Base-by-base conservation (phyloP, 345 rosid genomes). In the Anastatica hierochuntica region DNA sequence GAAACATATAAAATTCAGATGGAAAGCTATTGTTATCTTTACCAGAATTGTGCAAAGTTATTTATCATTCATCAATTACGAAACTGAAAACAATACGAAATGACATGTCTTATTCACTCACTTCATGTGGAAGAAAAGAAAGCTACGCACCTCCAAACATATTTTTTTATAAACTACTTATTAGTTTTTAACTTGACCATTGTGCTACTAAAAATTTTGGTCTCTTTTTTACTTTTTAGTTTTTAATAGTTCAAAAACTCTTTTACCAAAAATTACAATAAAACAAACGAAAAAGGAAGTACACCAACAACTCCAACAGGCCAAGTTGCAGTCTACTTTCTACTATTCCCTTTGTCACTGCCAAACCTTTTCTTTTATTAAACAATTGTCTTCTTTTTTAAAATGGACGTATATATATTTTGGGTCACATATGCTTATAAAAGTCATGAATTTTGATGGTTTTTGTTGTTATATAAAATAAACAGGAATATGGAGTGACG, bases 401-500 rank as follows among this genome's bases (percentile, higher is more conserved):
- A n/a, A n/a, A n/a, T n/a, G n/a, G n/a, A n/a, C n/a, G n/a, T n/a
- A n/a, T 41, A 24, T 24, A 12, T n/a, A 11, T 38, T 20, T 37
- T 15, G 35, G 3, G 6, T 24, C 6, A 57, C 14, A 53, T 21
- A 38, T 24, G 30, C 15, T 49, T 40, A 10, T 39, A 20, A 39
- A 14, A 64, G 3, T 42, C 3, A 12, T 30, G 43, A 54, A 38
- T 47, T 36, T 21, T 56, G 4, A 29, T 37, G 20, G 5, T 14
- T 31, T 24, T 10, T 16, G 10, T 6, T 29, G 8, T 29, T 6
- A 29, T n/a, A n/a, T n/a, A 39, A 5, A 2, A 8, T 10, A 16
- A 41, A 30, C 84, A 92, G 98, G 85, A 76, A 17, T 83, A 85
- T 64, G 88, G 78, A 38, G 78, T 88, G 19, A 85, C 78, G 24